Base-by-base conservation (phyloP, 140 eudicot species). In the Flaveria floridana region DNA sequence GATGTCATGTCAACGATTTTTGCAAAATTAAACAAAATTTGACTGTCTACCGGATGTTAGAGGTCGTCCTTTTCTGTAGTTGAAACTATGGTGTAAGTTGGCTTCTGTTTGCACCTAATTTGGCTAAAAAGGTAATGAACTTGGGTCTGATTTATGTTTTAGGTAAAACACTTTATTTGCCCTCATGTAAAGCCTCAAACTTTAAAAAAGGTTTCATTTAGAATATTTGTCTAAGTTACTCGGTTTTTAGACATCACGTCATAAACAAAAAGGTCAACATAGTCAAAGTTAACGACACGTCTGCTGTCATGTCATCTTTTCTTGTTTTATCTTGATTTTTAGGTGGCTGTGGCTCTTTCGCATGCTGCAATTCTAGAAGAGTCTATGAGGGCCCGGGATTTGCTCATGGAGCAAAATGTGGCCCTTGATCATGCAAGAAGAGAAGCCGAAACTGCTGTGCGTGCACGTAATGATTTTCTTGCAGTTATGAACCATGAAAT, bases 401-500 rank as follows among this genome's bases (percentile, higher is more conserved):
- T 91, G 78, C 95, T 95, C 8, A 95, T 88, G 89, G 95, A 95
- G 77, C 99, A 95, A 70, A 95, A 95, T 75, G 92, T 95, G 63
- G 99, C 99, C 12, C 97, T 95, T 28, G 99, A 95, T 85, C 86
- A 83, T 63, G 99, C 99, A 57, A 86, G 99, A 79, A 76, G 95
- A 85, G 99, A 95, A 80, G 99, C 97, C 8, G 99, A 95, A 78
- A 91, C 92, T 9, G 99, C 95, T 65, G 88, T 95, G 20, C 92
- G 95, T 70, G 97, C 97, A 65, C 97, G 99, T 12, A 95, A 91
- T 82, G 99, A 95, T 78, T 95, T 95, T 77, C 85, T 95, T 85
- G 97, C 97, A 11, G 99, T 95, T 16, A 95, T 89, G 99, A 95
- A 95, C 82, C 99, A 94, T 84, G 99, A 94, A 81, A 94, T 94